Evolutionary conservation across 345 rosid species (phyloP), one percentile per base, ranked within the genome.

Genomic region (Moricandia moricandioides): DNA sequence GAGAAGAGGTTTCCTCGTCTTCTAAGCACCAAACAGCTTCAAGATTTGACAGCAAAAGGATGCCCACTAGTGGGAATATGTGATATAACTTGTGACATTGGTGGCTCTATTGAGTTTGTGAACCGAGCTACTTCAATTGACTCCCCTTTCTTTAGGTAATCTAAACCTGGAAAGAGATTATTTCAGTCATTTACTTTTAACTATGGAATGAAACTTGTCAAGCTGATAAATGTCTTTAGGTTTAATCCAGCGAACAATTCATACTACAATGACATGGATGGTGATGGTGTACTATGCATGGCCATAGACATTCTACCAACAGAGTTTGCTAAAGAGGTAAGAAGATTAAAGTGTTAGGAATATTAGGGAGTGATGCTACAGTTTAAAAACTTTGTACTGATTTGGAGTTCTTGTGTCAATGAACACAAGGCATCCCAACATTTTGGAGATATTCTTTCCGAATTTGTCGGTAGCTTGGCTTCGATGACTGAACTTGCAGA

Each of bases 221-320:
- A 47, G 54, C 30, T 65, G 3, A 59, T 37, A 27, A 51, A 14
- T 76, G 11, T 40, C 39, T 77, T 30, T 80, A 93, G 98, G 79
- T 93, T 86, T 52, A 84, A 94, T 76, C 90, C 91, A 6, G 24
- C 43, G 21, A 82, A 65, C 14, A 70, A 83, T 78, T 84, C 95
- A 4, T 91, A 86, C 85, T 82, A 91, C 71, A 47, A 73, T 57
- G 95, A 88, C 73, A 85, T 94, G 91, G 98, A 94, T 52, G 97
- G 97, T 12, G 74, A 84, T 34, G 98, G 98, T 6, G 34, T 94
- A 68, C 77, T 91, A 61, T 88, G 90, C 79, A 83, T 86, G 78
- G 95, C 96, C 14, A 82, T 94, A 26, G 98, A 94, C 68, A 91
- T 86, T 84, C 89, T 94, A 81, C 98, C 98, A 14, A 94, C 97